Conservation (phyloP, 208 protist species). For the Crithidia bombi region DNA sequence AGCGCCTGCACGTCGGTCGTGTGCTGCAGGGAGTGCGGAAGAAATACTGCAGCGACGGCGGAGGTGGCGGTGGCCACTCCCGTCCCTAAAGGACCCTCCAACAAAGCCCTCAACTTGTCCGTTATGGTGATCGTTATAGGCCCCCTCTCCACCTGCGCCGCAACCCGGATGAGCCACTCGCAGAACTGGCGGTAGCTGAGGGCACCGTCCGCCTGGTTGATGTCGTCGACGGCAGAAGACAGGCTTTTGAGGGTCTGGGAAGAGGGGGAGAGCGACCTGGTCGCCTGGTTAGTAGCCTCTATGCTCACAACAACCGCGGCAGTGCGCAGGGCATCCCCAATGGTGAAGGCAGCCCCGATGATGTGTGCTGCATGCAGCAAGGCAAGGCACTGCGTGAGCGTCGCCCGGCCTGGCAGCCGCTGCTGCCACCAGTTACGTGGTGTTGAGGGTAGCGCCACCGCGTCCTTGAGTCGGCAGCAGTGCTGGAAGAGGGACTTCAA, state of each 20-base stretch:
- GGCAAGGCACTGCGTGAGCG: conserved; percentile 66
- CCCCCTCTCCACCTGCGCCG: conserved; percentile 54
- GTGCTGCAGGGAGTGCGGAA: conserved; percentile 48
- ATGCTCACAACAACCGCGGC: conserved; percentile 45
- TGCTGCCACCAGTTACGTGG: conserved; percentile 76
- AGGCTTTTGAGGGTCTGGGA: conserved; percentile 2
- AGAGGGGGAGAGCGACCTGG: not conserved
- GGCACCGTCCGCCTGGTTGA: conserved; percentile 46
- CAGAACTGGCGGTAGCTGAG: conserved; percentile 87
- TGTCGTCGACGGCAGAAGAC: conserved; percentile 17
- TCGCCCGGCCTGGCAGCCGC: conserved; percentile 65
- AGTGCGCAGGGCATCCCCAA: conserved; percentile 57
- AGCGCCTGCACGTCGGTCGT: conserved; percentile 28
- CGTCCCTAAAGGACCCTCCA: conserved; percentile 42
- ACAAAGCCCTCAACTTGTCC: conserved; percentile 53
- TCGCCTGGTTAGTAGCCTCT: conserved; percentile 23
- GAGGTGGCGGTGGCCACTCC: conserved; percentile 4
- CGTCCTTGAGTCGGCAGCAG: conserved; percentile 43
- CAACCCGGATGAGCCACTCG: conserved; percentile 77
- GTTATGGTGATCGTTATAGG: conserved; percentile 31
- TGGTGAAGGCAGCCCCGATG: conserved; percentile 52
- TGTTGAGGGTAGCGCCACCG: conserved; percentile 67
- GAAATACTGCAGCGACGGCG: conserved; percentile 19
- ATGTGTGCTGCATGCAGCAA: conserved; percentile 66
- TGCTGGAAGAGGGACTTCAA: conserved; percentile 62